These are phyloP conservation scores for Melanogaster broomeanus DNA, from an alignment of 768 basidiomycete species.

Conservation along the genomic window DNA sequence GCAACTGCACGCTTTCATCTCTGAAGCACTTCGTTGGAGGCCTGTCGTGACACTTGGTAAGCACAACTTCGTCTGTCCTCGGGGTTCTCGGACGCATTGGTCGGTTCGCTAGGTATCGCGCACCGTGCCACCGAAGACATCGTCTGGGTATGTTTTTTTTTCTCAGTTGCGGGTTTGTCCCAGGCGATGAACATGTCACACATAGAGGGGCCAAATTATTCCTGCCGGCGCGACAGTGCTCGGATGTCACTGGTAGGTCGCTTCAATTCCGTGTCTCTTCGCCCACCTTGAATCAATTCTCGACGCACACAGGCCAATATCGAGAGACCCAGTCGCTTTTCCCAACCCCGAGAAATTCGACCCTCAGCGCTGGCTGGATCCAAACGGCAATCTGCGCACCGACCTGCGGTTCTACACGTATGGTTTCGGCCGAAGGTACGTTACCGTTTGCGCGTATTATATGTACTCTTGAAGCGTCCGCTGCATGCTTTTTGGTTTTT, in stretches of 20 bases:
- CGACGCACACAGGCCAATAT: slow-evolving; percentile 42
- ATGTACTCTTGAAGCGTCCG: too few species aligned
- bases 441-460: too few species aligned
- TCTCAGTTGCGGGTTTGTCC: slow-evolving; percentile 24
- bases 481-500: too few species aligned
- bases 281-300: too few species aligned
- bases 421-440: slow-evolving; percentile 46
- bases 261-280: too few species aligned
- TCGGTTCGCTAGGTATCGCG: not conserved
- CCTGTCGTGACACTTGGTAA: slow-evolving; percentile 31
- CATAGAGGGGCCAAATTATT: slow-evolving; percentile 21
- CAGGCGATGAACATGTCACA: slow-evolving; percentile 19
- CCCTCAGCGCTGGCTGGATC: slow-evolving; percentile 51
- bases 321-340: slow-evolving; percentile 56
- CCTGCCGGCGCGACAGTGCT: slow-evolving; percentile 23
- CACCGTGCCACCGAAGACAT: slow-evolving; percentile 11
- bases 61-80: not conserved
- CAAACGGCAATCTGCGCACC: slow-evolving; percentile 42
- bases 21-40: slow-evolving; percentile 38
- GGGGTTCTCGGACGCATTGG: not conserved
- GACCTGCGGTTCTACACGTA: slow-evolving; percentile 50
- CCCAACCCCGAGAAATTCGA: slow-evolving; percentile 52
- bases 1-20: slow-evolving; percentile 34
- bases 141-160: slow-evolving; percentile 5
- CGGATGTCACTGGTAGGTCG: slow-evolving; percentile 21